Percentiles rank a stretch among this genome's conserved stretches.
Conservation (phyloP, 2,329 filamentous ascomycete genomes). For the Neurospora sp. region DNA sequence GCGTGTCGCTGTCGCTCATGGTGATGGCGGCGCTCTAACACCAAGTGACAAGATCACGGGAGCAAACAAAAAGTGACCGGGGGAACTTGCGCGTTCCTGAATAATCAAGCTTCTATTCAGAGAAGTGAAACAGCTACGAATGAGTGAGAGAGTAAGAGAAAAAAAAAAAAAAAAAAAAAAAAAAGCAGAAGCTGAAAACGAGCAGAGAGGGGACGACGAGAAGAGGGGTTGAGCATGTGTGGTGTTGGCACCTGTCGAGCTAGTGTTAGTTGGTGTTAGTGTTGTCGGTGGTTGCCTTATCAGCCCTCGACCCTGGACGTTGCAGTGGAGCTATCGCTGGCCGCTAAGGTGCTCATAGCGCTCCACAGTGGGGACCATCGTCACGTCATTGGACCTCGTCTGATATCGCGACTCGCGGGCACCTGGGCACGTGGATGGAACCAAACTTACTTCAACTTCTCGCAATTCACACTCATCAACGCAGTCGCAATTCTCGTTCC, state of each 20-base stretch:
- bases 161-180: not conserved
- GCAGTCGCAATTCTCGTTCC: not conserved
- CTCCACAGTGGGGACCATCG: not conserved
- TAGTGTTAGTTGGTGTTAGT: not conserved
- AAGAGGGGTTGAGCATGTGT: not conserved
- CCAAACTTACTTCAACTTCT: not conserved
- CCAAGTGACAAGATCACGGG: not conserved
- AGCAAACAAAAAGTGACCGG: conserved; percentile 10
- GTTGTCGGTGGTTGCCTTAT: not conserved
- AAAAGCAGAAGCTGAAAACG: not conserved
- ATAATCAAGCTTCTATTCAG: not conserved
- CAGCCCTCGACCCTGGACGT: not conserved
- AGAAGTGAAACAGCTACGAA: not conserved
- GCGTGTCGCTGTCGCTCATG: not conserved
- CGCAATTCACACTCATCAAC: not conserved
- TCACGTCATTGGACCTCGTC: not conserved
- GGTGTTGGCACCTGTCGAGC: not conserved
- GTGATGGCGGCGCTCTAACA: not conserved
- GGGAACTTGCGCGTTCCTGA: not conserved
- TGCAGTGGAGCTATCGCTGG: not conserved
- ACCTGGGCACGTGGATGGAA: not conserved
- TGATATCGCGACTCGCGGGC: not conserved
- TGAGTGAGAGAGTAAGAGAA: not conserved
- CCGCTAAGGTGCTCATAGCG: not conserved
- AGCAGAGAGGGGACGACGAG: not conserved